A percentile compares a stretch with the other conserved stretches of the same genome.
phyloP scores from a whole-genome alignment of 225 moss, liverwort and hornwort genomes.

The Thuidium tamariscinum region DNA sequence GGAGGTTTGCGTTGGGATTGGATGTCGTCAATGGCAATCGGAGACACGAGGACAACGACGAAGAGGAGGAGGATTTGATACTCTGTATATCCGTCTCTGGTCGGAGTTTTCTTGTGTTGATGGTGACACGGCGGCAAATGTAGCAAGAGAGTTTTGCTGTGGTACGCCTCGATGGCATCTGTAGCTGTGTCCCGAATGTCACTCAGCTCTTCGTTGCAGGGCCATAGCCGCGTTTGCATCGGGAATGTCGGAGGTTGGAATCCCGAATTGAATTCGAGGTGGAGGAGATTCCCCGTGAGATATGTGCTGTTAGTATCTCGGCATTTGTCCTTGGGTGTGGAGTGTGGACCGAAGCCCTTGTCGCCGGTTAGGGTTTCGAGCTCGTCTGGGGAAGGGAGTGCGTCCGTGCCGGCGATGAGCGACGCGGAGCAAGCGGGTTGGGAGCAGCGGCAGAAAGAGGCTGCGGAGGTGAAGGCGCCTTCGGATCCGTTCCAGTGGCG shows the following conservation, averaged over 20 bases:
- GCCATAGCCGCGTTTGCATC: background rate
- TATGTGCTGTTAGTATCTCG: background rate
- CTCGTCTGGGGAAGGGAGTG: background rate
- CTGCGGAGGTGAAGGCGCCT: slow-evolving; percentile 6
- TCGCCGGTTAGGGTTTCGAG: background rate
- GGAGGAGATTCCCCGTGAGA: background rate
- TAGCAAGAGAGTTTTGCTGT: background rate
- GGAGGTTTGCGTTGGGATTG: background rate
- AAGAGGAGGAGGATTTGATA: background rate
- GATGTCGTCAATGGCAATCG: background rate
- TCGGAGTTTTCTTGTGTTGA: background rate
- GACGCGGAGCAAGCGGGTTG: slow-evolving; percentile 42
- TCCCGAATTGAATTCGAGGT: background rate
- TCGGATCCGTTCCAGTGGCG: slow-evolving; percentile 43
- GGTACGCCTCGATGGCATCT: background rate
- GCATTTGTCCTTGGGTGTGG: background rate
- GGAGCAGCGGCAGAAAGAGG: slow-evolving; percentile 54
- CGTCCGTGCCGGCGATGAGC: slow-evolving; percentile 11
- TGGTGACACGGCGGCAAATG: background rate
- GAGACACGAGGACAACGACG: background rate
- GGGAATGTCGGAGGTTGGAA: background rate
- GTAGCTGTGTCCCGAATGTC: background rate
- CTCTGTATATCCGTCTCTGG: background rate
- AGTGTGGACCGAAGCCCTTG: background rate
- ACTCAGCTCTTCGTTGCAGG: background rate